phyloP scores from a whole-genome alignment of 1,284 basidiomycete genomes.

The Tylopilus orsonianus region DNA sequence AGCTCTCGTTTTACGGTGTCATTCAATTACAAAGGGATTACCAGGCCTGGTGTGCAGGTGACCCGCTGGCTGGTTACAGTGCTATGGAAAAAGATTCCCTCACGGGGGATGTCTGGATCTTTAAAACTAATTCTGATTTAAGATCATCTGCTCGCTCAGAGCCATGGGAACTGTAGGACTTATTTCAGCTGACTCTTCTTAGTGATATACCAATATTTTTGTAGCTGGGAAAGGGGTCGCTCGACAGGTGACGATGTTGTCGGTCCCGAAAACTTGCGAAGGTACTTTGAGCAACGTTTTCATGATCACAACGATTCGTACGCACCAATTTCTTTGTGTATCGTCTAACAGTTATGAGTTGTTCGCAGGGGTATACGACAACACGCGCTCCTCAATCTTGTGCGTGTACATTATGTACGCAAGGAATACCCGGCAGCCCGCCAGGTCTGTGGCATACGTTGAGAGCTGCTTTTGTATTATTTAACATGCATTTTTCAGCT shows the following conservation, averaged over 20 bases:
- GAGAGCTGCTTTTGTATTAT: background rate
- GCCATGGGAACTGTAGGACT: slow-evolving; percentile 57
- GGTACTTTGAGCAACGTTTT: slow-evolving; percentile 82
- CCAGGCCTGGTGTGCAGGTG: slow-evolving; percentile 56
- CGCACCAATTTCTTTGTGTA: slow-evolving; percentile 28
- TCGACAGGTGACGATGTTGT: slow-evolving; percentile 64
- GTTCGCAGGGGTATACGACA: slow-evolving; percentile 66
- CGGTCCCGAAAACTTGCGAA: slow-evolving; percentile 67
- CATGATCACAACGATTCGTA: slow-evolving; percentile 76
- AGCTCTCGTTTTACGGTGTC: slow-evolving; percentile 70
- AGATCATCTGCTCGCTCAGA: slow-evolving; percentile 62
- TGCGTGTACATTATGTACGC: slow-evolving; percentile 71
- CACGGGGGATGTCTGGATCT: slow-evolving; percentile 57
- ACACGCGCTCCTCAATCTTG: slow-evolving; percentile 73
- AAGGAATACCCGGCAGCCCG: slow-evolving; percentile 65
- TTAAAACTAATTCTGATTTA: slow-evolving; percentile 65
- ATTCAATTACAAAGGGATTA: slow-evolving; percentile 64
- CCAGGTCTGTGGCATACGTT: slow-evolving; percentile 45
- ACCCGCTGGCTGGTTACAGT: slow-evolving; percentile 47
- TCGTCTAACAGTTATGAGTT: slow-evolving; percentile 4
- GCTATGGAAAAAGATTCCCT: slow-evolving; percentile 56
- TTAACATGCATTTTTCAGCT: slow-evolving; percentile 43
- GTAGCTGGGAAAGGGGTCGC: slow-evolving; percentile 65
- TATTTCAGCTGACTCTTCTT: background rate
- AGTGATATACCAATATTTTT: slow-evolving; percentile 1